Base-by-base conservation (phyloP, 495 filamentous ascomycete genomes). In the Letharia columbiana region DNA sequence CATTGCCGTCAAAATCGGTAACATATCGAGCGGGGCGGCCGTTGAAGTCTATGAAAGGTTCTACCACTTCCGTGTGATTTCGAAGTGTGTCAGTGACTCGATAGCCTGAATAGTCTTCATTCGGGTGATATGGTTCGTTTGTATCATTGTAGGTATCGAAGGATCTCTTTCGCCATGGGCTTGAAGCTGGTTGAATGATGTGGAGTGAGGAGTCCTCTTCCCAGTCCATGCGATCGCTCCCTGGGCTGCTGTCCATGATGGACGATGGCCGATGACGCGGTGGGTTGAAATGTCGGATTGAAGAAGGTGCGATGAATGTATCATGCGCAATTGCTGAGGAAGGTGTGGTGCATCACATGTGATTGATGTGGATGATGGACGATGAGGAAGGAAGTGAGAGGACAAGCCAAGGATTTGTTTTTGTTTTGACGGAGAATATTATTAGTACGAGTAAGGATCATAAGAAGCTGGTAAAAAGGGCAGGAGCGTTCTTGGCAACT, bases 91-190 rank as follows among this genome's bases (percentile, higher is more conserved):
- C 52, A 4, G 52, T 56, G 4, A 56, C 52, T 56, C 10, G 52
- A 18, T 56, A 33, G 12, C 12, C 52, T 35, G 52, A 35, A 35
- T 56, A 35, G 17, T 1, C 52, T 17, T 56, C 52, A 17, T 56
- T 28, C 4, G 28, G 5, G 12, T 18, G 28, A 18, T 56, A 56
- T 35, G 52, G 52, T 15, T 56, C 52, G 15, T 56, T 56, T 0
- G 52, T 33, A 15, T 56, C 52, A 56, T 56, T 56, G 52, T 56
- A 56, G 28, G 52, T 56, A 35, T 56, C 52, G 6, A 33, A 56
- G 28, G 52, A 56, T 56, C 52, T 56, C 11, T 56, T 56, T 15
- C 52, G 52, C 52, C 52, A 56, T 35, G 52, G 52, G 52, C 28
- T 33, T 15, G 52, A 56, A 17, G 52, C 28, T 35, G 52, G 52